These are phyloP conservation scores for Penicillium verhagenii DNA, from an alignment of 495 filamentous ascomycete species.

Conservation along the genomic window DNA sequence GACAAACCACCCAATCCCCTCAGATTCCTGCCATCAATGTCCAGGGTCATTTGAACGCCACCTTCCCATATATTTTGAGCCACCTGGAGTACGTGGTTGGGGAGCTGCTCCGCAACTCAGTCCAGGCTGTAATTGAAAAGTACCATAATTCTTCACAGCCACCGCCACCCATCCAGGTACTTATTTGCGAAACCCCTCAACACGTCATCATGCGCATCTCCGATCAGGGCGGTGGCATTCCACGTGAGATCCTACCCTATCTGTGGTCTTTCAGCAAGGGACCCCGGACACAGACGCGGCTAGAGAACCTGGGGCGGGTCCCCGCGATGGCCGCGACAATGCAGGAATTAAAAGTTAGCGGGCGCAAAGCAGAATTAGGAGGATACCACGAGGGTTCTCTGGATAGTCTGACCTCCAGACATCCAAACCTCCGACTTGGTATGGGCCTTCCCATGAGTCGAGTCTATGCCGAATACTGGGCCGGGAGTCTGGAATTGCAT, in stretches of 20 bases:
- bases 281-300: constrained; percentile 64
- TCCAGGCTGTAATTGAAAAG: constrained; percentile 85
- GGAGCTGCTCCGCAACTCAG: constrained; percentile 90
- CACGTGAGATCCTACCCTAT: constrained; percentile 78
- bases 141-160: constrained; percentile 38
- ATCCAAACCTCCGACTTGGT: constrained; percentile 83
- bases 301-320: constrained; percentile 81
- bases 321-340: constrained; percentile 93
- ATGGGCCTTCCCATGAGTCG: constrained; percentile 93
- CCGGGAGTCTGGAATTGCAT: constrained; percentile 86
- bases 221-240: constrained; percentile 91
- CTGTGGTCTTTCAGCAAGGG: constrained; percentile 97
- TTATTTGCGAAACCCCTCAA: constrained; percentile 90
- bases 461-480: constrained; percentile 99
- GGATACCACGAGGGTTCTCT: constrained; percentile 62
- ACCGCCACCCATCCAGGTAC: constrained; percentile 84
- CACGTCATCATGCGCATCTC: constrained; percentile 97
- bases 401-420: constrained; percentile 71
- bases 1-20: constrained; percentile 63
- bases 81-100: constrained; percentile 97
- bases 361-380: constrained; percentile 26
- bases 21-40: constrained; percentile 80
- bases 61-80: constrained; percentile 93
- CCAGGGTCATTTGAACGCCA: constrained; percentile 81
- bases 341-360: constrained; percentile 67